Evolutionary conservation across 768 basidiomycete genomes (phyloP).

Genomic region (Cytidiella melzeri): DNA sequence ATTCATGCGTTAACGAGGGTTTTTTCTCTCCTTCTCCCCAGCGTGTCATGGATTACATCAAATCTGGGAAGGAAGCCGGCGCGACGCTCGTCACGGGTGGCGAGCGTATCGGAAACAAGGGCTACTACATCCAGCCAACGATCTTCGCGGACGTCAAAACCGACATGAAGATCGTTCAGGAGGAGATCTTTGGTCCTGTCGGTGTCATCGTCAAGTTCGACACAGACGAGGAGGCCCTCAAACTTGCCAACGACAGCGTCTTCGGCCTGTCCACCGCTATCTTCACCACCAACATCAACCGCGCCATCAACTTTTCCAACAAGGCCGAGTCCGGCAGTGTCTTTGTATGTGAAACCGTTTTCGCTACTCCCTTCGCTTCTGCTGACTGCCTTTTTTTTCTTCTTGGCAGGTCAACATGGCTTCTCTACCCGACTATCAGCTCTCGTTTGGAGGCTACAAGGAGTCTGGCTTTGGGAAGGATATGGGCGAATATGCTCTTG

Average conservation of each 20-base stretch:
- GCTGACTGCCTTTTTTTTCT: background rate
- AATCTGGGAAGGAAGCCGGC: conserved; percentile 65
- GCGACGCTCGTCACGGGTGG: conserved; percentile 65
- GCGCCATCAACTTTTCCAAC: conserved; percentile 34
- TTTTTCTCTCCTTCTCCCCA: conserved; percentile 19
- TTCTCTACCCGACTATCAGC: background rate
- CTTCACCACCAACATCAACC: conserved; percentile 38
- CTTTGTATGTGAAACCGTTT: conserved; percentile 17
- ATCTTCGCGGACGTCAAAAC: conserved; percentile 61
- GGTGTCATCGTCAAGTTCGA: conserved; percentile 74
- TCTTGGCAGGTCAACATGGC: conserved; percentile 1
- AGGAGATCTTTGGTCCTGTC: conserved; percentile 81
- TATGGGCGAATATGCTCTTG: conserved; percentile 70
- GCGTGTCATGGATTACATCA: conserved; percentile 76
- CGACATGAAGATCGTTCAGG: conserved; percentile 68
- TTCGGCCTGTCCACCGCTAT: conserved; percentile 48
- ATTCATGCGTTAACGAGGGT: background rate
- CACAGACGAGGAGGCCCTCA: conserved; percentile 32
- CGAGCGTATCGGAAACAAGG: conserved; percentile 47
- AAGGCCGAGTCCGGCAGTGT: conserved; percentile 38
- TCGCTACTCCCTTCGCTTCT: background rate
- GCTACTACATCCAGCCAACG: conserved; percentile 71
- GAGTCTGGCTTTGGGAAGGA: conserved; percentile 79
- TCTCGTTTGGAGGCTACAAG: conserved; percentile 87
- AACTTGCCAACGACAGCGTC: conserved; percentile 38